Conservation (phyloP, 257 asterid genomes). For the Jaltomata sinuosa region DNA sequence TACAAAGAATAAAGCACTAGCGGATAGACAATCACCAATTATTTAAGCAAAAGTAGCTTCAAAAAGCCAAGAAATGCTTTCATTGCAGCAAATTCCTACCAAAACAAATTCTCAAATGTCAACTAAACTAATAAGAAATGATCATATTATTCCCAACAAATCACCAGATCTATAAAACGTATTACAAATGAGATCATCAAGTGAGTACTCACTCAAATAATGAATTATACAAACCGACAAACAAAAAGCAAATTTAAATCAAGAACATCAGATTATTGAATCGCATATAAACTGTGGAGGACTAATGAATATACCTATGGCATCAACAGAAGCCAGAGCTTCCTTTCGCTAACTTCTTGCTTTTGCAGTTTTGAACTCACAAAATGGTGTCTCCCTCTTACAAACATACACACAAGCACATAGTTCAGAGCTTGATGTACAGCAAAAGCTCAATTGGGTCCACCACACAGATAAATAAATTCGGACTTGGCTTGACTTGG, state of each 20-base stretch:
- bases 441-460: background rate
- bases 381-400: background rate
- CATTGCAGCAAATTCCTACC: background rate
- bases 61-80: background rate
- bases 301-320: background rate
- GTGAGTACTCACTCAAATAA: background rate
- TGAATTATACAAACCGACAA: background rate
- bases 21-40: background rate
- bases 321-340: background rate
- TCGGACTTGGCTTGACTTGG: background rate
- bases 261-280: background rate
- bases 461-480: background rate
- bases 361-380: background rate
- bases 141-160: background rate
- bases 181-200: background rate
- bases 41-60: background rate
- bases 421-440: background rate
- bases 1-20: background rate
- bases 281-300: background rate
- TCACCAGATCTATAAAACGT: background rate
- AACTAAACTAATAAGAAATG: background rate
- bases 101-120: background rate
- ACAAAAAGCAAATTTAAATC: background rate
- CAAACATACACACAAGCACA: background rate
- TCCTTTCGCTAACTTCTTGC: background rate